phyloP scores from a whole-genome alignment of 2,329 filamentous ascomycete species.

The Sclerotiophoma versabilis region DNA sequence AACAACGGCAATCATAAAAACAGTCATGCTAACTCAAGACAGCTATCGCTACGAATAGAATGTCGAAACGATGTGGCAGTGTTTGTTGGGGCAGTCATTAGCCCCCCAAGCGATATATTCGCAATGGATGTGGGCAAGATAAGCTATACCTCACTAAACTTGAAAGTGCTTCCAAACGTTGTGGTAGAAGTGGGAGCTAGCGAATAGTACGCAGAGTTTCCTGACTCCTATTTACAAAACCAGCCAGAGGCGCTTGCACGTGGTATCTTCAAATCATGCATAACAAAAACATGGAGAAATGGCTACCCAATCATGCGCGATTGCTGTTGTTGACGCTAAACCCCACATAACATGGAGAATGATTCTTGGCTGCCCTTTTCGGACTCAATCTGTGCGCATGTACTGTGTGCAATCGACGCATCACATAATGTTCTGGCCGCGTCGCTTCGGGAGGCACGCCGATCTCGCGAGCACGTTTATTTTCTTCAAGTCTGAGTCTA shows the following conservation, averaged over 20 bases:
- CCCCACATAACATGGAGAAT: not conserved
- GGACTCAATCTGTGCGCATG: not conserved
- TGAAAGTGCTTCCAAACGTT: not conserved
- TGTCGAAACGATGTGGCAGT: not conserved
- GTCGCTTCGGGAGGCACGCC: not conserved
- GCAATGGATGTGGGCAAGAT: not conserved
- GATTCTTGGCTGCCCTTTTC: conserved; percentile 16
- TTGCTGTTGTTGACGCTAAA: not conserved
- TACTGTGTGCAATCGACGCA: not conserved
- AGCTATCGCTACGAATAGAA: conserved; percentile 3
- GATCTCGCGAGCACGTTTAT: not conserved
- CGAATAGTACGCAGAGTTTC: not conserved
- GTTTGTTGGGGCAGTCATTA: not conserved
- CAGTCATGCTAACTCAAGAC: not conserved
- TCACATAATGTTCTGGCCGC: conserved; percentile 5
- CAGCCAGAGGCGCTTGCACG: not conserved
- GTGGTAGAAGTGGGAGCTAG: not conserved
- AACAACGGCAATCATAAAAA: no score
- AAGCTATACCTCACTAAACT: not conserved
- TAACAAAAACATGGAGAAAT: not conserved
- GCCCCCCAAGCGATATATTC: no score
- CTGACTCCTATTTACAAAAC: not conserved
- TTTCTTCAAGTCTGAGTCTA: not conserved
- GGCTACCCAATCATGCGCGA: not conserved
- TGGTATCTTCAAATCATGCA: conserved; percentile 1